phyloP scores from a whole-genome alignment of 2,329 filamentous ascomycete species.

The Ceratocystis huliohia region DNA sequence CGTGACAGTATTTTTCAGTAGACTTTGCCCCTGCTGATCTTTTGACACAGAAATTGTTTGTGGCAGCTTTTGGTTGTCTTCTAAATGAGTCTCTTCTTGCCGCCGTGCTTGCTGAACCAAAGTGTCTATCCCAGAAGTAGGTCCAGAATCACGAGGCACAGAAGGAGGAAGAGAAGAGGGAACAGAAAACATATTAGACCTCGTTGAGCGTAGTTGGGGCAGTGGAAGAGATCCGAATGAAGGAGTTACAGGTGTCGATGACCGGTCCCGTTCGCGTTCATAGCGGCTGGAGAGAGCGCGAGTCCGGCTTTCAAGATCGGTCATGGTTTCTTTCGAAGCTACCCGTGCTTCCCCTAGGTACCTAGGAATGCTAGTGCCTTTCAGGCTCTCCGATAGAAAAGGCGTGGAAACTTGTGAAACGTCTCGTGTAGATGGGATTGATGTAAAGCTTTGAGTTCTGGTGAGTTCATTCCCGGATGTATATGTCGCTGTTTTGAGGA shows the following conservation, averaged over 20 bases:
- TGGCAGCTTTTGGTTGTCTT: neutral
- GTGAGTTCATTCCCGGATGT: neutral
- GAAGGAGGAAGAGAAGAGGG: slow-evolving; percentile 9
- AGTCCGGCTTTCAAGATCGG: slow-evolving; percentile 18
- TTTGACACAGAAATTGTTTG: neutral
- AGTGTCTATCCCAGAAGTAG: slow-evolving; percentile 15
- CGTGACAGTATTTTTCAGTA: neutral
- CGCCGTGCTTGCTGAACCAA: slow-evolving; percentile 16
- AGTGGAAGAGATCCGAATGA: slow-evolving; percentile 3
- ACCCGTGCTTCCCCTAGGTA: slow-evolving; percentile 17
- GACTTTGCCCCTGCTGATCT: neutral
- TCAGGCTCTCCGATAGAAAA: slow-evolving; percentile 11
- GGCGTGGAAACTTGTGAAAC: slow-evolving; percentile 14
- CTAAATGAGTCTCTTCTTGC: neutral
- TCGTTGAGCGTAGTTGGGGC: neutral
- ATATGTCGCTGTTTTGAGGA: slow-evolving; percentile 3
- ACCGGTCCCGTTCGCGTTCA: slow-evolving; percentile 5
- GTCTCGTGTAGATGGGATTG: slow-evolving; percentile 10
- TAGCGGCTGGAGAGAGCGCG: slow-evolving; percentile 13
- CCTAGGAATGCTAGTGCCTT: neutral
- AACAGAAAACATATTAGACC: neutral
- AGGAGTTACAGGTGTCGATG: neutral
- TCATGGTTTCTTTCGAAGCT: slow-evolving; percentile 18
- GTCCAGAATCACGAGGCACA: neutral
- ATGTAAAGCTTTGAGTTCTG: slow-evolving; percentile 5